phyloP scores from a whole-genome alignment of 768 basidiomycete genomes.

The Amanita fuliginea region DNA sequence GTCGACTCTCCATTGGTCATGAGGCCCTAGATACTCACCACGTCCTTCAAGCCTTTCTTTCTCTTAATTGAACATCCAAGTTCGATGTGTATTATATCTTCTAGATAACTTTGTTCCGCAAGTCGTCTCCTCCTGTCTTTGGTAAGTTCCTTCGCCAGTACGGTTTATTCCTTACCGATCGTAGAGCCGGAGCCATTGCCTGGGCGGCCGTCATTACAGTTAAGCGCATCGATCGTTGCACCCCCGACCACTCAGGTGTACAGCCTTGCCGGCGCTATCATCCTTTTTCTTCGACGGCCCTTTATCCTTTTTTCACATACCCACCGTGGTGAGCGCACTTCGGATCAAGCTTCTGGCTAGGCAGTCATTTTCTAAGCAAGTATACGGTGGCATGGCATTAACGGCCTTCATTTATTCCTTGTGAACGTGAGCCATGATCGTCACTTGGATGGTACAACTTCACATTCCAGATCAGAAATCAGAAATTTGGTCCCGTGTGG shows the following conservation, averaged over 20 bases:
- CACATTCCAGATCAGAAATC: slow-evolving; percentile 38
- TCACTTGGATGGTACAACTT: slow-evolving; percentile 6
- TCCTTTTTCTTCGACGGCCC: slow-evolving; percentile 49
- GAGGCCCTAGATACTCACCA: background rate
- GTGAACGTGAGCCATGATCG: slow-evolving; percentile 41
- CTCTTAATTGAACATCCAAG: background rate
- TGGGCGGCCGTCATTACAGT: slow-evolving; percentile 58
- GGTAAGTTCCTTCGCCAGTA: slow-evolving; percentile 28
- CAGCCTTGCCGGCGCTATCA: slow-evolving; percentile 54
- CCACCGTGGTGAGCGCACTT: slow-evolving; percentile 46
- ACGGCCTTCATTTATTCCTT: slow-evolving; percentile 40
- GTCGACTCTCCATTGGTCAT: background rate
- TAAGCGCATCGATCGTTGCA: slow-evolving; percentile 14
- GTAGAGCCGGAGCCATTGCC: slow-evolving; percentile 55
- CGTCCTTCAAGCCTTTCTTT: too few relatives aligned
- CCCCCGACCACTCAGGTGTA: slow-evolving; percentile 34
- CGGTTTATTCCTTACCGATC: slow-evolving; percentile 14
- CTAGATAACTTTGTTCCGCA: slow-evolving; percentile 5
- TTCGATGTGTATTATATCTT: too few relatives aligned
- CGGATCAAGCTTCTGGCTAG: slow-evolving; percentile 6
- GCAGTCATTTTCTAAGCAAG: slow-evolving; percentile 6
- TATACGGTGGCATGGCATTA: slow-evolving; percentile 49
- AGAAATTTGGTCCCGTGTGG: slow-evolving; percentile 42
- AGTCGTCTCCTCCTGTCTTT: slow-evolving; percentile 64
- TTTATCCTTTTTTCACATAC: slow-evolving; percentile 49